These are phyloP conservation scores for Neofusicoccum umdonicola DNA, from an alignment of 2,329 filamentous ascomycete genomes.

Conservation along the genomic window DNA sequence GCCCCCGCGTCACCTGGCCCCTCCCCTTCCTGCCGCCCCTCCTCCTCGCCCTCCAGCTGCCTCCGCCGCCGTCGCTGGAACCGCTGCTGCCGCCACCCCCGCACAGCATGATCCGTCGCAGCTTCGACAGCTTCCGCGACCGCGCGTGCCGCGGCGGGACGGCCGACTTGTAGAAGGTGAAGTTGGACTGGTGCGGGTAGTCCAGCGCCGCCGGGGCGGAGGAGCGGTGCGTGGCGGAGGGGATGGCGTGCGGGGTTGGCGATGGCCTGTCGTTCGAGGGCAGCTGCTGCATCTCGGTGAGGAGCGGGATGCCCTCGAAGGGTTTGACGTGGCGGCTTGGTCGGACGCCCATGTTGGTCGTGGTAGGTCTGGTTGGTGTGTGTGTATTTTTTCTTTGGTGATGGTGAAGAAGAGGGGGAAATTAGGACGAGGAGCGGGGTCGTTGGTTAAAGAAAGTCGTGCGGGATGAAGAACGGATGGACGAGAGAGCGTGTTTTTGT, in stretches of 20 bases:
- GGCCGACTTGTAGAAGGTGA: background rate
- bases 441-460: background rate
- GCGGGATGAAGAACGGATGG: no score
- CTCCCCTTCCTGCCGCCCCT: background rate
- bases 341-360: background rate
- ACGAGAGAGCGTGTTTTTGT: background rate
- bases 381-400: background rate
- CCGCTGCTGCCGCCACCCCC: background rate
- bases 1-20: background rate
- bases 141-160: background rate
- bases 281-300: slow-evolving; percentile 6
- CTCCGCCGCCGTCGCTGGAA: background rate
- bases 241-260: background rate
- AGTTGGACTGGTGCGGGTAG: background rate
- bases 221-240: no score
- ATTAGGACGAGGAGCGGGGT: background rate
- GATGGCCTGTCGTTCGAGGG: background rate
- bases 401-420: no score
- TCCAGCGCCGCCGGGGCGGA: background rate
- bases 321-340: background rate
- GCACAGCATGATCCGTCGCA: background rate
- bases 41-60: background rate
- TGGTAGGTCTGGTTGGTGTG: background rate
- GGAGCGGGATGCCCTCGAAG: background rate
- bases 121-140: background rate